Evolutionary conservation across 139 green algal genomes (phyloP).

Genomic region (Diplosphaera chodatii): DNA sequence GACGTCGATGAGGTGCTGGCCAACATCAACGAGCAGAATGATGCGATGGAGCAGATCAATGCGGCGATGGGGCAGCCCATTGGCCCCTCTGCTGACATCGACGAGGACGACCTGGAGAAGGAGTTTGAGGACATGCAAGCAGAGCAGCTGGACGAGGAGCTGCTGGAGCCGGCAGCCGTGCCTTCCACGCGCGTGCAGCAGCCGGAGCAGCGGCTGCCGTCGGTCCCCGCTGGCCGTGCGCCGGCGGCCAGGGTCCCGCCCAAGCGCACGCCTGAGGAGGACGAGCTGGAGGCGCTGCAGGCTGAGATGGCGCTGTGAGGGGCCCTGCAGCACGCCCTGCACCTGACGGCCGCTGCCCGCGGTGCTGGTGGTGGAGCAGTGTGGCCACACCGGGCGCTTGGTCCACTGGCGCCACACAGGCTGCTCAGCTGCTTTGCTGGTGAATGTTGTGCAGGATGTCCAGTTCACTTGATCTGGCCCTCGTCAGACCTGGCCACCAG

Average conservation of each 20-base stretch:
- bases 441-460: too few species aligned
- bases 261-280: slow-evolving; percentile 62
- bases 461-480: too few species aligned
- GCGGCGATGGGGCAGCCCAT: slow-evolving; percentile 75
- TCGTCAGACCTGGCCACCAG: too few species aligned
- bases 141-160: slow-evolving; percentile 62
- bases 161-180: slow-evolving; percentile 61
- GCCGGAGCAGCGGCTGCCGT: slow-evolving; percentile 11
- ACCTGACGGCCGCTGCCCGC: too few species aligned
- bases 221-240: slow-evolving; percentile 7
- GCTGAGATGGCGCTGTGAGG: slow-evolving; percentile 70
- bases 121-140: slow-evolving; percentile 64
- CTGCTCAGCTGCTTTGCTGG: too few species aligned
- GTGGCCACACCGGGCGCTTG: too few species aligned
- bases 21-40: slow-evolving; percentile 87
- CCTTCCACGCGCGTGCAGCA: slow-evolving; percentile 29
- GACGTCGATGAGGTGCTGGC: slow-evolving; percentile 89
- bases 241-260: neutral
- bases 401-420: too few species aligned
- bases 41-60: slow-evolving; percentile 89
- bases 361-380: too few species aligned
- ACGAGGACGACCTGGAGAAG: slow-evolving; percentile 78
- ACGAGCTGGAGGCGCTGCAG: slow-evolving; percentile 82
- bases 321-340: too few species aligned
- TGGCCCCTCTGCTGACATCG: slow-evolving; percentile 61